Conservation (phyloP, 371 early-diverging fungal species). For the Apophysomyces variabilis region DNA sequence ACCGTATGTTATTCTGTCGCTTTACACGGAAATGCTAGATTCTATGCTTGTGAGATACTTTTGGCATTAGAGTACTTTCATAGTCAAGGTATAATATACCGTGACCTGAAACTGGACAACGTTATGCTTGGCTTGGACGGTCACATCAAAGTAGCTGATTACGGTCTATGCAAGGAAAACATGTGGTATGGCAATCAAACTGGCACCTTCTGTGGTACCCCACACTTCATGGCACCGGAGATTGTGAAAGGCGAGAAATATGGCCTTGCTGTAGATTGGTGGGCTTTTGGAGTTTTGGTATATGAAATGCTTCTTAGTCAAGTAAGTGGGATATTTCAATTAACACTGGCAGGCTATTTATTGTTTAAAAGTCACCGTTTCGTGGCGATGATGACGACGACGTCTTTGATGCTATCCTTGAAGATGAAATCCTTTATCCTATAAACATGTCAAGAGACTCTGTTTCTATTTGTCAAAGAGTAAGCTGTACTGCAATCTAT, state of each 20-base stretch:
- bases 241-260: constrained; percentile 92
- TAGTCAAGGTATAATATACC: constrained; percentile 91
- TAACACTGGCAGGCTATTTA: background rate
- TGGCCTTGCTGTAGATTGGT: constrained; percentile 97
- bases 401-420: constrained; percentile 92
- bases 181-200: constrained; percentile 85
- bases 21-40: constrained; percentile 42
- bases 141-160: constrained; percentile 98
- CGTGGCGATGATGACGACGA: constrained; percentile 94
- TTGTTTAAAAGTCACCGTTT: constrained; percentile 78
- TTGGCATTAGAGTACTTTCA: constrained; percentile 97
- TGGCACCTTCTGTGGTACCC: constrained; percentile 98
- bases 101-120: constrained; percentile 99
- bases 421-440: constrained; percentile 91
- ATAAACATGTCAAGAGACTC: constrained; percentile 89
- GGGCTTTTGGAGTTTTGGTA: constrained; percentile 98
- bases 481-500: constrained; percentile 20
- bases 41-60: constrained; percentile 97
- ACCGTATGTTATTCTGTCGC: background rate
- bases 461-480: constrained; percentile 82
- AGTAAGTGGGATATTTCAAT: constrained; percentile 12
- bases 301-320: constrained; percentile 97
- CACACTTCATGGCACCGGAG: constrained; percentile 99
- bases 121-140: constrained; percentile 93
- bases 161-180: constrained; percentile 97